Evolutionary conservation across 2,329 filamentous ascomycete genomes (phyloP).

Genomic region (Colletotrichum navitas): DNA sequence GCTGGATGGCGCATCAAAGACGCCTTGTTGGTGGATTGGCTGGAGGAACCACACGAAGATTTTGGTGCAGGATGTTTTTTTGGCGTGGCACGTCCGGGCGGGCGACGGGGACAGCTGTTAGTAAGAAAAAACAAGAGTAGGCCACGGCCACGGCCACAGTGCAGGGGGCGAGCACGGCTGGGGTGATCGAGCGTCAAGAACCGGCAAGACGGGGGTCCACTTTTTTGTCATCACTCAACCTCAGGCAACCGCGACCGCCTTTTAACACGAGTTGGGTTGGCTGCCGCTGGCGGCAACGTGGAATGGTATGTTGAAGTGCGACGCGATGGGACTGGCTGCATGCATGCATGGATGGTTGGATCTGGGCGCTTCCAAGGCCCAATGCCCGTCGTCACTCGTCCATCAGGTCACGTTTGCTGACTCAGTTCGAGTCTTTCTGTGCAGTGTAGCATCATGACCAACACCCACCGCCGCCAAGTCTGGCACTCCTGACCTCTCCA

Average conservation of each 20-base stretch:
- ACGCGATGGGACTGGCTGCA: neutral
- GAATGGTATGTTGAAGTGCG: neutral
- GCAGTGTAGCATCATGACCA: neutral
- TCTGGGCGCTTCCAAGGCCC: slow-evolving; percentile 23
- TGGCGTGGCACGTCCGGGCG: slow-evolving; percentile 38
- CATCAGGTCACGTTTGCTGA: slow-evolving; percentile 7
- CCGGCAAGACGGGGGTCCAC: neutral
- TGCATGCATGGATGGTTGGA: neutral
- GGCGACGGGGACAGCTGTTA: slow-evolving; percentile 25
- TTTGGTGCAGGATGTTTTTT: slow-evolving; percentile 40
- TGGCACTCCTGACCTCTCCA: slow-evolving; percentile 19
- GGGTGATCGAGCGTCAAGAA: neutral
- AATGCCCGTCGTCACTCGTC: neutral
- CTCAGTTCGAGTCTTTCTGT: slow-evolving; percentile 1
- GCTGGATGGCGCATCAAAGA: slow-evolving; percentile 40
- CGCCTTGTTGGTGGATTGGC: slow-evolving; percentile 30
- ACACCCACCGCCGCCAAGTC: slow-evolving; percentile 7
- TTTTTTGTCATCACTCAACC: slow-evolving; percentile 29
- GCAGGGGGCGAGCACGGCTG: slow-evolving; percentile 22
- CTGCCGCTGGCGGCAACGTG: neutral
- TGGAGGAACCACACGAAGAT: slow-evolving; percentile 32
- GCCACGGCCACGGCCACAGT: slow-evolving; percentile 1
- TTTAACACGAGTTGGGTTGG: slow-evolving; percentile 6
- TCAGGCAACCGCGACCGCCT: slow-evolving; percentile 27
- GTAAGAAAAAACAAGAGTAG: slow-evolving; percentile 26